These are phyloP conservation scores for Sporormia fimetaria DNA, from an alignment of 495 filamentous ascomycete genomes.

Conservation along the genomic window DNA sequence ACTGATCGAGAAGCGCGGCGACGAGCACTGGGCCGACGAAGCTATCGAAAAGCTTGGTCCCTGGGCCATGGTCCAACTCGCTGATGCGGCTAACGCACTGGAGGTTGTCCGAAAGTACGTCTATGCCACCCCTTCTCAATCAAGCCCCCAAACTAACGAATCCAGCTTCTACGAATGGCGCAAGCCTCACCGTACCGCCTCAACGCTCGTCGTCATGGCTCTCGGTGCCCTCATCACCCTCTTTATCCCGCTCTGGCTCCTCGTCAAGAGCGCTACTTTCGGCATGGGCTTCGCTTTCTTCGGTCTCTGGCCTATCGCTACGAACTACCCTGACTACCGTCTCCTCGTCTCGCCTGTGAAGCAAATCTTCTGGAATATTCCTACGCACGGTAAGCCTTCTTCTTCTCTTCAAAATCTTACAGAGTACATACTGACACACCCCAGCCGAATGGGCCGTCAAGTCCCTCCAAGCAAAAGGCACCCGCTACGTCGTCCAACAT, in stretches of 20 bases:
- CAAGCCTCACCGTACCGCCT: constrained; percentile 30
- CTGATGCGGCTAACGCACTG: constrained; percentile 36
- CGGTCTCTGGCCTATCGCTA: constrained; percentile 35
- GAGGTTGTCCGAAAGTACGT: constrained; percentile 35
- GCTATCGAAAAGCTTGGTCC: constrained; percentile 34
- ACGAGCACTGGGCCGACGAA: constrained; percentile 34
- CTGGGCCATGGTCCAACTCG: constrained; percentile 35
- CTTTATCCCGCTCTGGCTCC: constrained; percentile 29
- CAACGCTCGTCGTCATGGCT: constrained; percentile 31
- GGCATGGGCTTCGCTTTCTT: constrained; percentile 36
- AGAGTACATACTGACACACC: not conserved
- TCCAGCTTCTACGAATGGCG: constrained; percentile 39
- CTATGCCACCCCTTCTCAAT: not conserved
- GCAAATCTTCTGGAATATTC: constrained; percentile 38
- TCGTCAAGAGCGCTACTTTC: constrained; percentile 34
- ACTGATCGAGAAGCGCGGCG: constrained; percentile 36
- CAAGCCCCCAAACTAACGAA: not conserved
- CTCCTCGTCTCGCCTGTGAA: constrained; percentile 35
- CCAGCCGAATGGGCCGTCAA: constrained; percentile 26
- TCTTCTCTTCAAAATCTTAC: not conserved
- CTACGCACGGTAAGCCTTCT: constrained; percentile 23
- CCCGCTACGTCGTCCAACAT: constrained; percentile 3
- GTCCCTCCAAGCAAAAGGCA: constrained; percentile 22
- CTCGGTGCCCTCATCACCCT: constrained; percentile 29
- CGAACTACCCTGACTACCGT: constrained; percentile 35